A percentile compares a stretch with the other conserved stretches of the same genome.
Evolutionary conservation across 176 grass and related monocot genomes (phyloP).

Genomic region (Triticum dicoccoides): DNA sequence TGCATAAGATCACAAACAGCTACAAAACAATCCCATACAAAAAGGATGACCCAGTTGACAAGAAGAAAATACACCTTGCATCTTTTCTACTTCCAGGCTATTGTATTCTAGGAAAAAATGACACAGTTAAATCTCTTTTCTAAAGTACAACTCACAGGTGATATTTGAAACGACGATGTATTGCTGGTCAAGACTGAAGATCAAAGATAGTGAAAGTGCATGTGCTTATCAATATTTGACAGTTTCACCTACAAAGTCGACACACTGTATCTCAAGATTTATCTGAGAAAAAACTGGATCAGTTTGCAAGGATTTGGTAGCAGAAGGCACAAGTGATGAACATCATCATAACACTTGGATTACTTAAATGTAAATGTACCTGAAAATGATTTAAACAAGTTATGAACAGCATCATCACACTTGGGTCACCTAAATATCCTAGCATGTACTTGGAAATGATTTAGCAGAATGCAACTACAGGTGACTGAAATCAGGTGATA

Average conservation of each 20-base stretch:
- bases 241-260: background rate
- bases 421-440: background rate
- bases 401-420: background rate
- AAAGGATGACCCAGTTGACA: background rate
- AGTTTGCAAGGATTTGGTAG: background rate
- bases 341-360: background rate
- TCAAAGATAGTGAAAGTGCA: background rate
- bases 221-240: background rate
- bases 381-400: background rate
- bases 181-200: background rate
- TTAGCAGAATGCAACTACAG: background rate
- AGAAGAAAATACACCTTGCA: background rate
- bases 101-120: background rate
- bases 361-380: background rate
- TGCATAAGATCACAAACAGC: background rate
- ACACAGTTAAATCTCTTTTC: background rate
- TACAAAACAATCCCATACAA: background rate
- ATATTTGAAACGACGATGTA: background rate
- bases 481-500: background rate
- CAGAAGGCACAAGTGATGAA: constrained; percentile 7
- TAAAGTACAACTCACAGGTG: background rate
- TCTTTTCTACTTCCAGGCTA: background rate
- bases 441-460: constrained; percentile 2
- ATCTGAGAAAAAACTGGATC: background rate
- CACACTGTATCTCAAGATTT: background rate